These are phyloP conservation scores for Tetradesmus lagerheimii DNA, from an alignment of 139 green algal species.

Conservation along the genomic window DNA sequence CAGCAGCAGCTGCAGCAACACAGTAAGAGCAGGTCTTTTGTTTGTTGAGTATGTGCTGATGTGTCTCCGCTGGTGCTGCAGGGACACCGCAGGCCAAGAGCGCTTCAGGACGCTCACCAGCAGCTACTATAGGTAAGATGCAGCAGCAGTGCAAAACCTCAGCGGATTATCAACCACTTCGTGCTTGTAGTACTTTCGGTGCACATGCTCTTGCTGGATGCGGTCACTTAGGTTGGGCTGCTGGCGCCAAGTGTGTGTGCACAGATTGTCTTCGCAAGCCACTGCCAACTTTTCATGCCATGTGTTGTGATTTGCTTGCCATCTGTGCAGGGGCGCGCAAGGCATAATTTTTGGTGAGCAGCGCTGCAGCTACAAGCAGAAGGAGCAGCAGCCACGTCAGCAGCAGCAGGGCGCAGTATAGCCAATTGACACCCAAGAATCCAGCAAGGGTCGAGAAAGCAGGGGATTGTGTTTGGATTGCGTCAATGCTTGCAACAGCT, in stretches of 20 bases:
- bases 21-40: background rate
- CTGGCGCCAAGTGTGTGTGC: background rate
- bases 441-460: too few relatives aligned
- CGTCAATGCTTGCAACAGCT: too few relatives aligned
- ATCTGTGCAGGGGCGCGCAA: slow-evolving; percentile 55
- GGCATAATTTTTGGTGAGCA: slow-evolving; percentile 68
- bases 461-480: too few relatives aligned
- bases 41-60: background rate
- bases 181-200: too few relatives aligned
- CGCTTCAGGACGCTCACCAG: slow-evolving; percentile 97
- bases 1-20: background rate
- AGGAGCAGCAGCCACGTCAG: background rate
- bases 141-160: slow-evolving; percentile 40
- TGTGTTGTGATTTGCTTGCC: background rate
- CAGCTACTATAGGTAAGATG: slow-evolving; percentile 90
- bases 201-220: too few relatives aligned
- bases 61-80: background rate
- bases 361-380: background rate
- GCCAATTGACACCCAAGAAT: too few relatives aligned
- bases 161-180: slow-evolving; percentile 64
- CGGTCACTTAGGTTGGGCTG: too few relatives aligned
- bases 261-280: background rate
- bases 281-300: background rate
- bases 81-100: slow-evolving; percentile 88
- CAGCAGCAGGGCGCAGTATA: background rate